Evolutionary conservation across 768 basidiomycete species (phyloP), one percentile per base, ranked within the genome.

Genomic region (Grammothele lineata): DNA sequence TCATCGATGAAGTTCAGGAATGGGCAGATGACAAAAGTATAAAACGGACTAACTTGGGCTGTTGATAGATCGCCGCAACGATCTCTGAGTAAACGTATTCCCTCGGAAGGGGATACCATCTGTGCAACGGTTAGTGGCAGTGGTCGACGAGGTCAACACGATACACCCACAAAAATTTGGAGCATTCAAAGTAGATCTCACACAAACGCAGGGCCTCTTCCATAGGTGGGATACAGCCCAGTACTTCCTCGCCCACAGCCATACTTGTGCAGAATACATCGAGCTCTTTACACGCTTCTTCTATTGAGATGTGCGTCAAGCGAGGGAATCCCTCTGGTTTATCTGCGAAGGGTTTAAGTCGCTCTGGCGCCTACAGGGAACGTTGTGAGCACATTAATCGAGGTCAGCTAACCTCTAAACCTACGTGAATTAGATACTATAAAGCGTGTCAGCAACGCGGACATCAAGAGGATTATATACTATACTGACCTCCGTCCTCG

Each of bases 121-220:
- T 86, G 30, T 3, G 5, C n/a, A 24, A 27, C 38, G n/a, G 18
- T 47, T 38, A 46, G 47, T n/a, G 19, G 15, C 35, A 17, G n/a
- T 8, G 7, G n/a, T 6, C 6, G 35, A 17, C 6, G 35, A 36
- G 15, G n/a, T 14, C 4, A 27, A 10, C 3, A 26, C 7, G 18
- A 35, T n/a, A 26, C 18, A n/a, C 30, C 56, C 53, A 85, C 82
- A 83, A 56, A 60, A 70, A 78, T 55, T 74, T 69, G 10, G 77
- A 82, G 60, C 78, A 73, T 45, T 82, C 78, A 34, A 86, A 65
- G 60, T 85, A 89, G 25, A 81, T 64, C 25, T 85, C 80, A 49
- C 78, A 82, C 15, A 87, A 67, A 8, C 70, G 73, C 8, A 76
- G 63, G 1, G 86, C 85, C 51, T 84, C 77, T 6, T 75, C 68